A percentile compares a stretch with the other conserved stretches of the same genome.
These are phyloP conservation scores for Torulaspora globosa DNA, from an alignment of 1,139 yeast species.

Conservation along the genomic window DNA sequence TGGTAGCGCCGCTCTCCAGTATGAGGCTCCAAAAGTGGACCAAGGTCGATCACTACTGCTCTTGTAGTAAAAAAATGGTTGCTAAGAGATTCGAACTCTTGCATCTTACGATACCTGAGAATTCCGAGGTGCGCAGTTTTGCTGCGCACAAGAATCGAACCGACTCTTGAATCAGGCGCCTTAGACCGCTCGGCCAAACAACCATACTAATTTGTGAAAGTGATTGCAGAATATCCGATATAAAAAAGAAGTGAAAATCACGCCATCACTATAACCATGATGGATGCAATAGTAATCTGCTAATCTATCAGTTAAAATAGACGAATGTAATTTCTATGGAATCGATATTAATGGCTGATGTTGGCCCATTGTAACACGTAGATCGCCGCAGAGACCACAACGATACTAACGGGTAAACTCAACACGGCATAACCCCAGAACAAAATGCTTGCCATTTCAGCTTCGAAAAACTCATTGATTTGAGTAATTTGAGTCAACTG, in stretches of 20 bases:
- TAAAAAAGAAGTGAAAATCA: neutral
- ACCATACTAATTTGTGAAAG: slow-evolving; percentile 8
- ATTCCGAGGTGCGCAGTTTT: slow-evolving; percentile 11
- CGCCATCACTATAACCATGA: too few species aligned
- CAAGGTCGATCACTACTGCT: too few species aligned
- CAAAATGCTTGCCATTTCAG: slow-evolving; percentile 69
- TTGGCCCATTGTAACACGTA: slow-evolving; percentile 40
- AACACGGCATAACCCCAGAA: slow-evolving; percentile 75
- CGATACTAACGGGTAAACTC: slow-evolving; percentile 69
- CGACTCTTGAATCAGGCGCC: slow-evolving; percentile 22
- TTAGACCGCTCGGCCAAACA: slow-evolving; percentile 24
- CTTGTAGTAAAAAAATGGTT: slow-evolving; percentile 16
- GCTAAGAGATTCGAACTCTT: slow-evolving; percentile 22
- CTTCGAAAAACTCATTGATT: slow-evolving; percentile 55
- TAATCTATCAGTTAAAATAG: neutral
- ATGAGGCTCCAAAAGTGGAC: too few species aligned
- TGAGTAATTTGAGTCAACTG: slow-evolving; percentile 75
- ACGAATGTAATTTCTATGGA: neutral
- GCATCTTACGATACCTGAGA: slow-evolving; percentile 22
- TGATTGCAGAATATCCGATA: too few species aligned
- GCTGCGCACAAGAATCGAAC: slow-evolving; percentile 16
- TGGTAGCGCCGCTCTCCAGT: too few species aligned
- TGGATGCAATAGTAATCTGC: neutral
- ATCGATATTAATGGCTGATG: neutral
- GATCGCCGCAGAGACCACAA: slow-evolving; percentile 63